A percentile compares a stretch with the other conserved stretches of the same genome.
Evolutionary conservation across 306 rosid genomes (phyloP).

Genomic region (Gleditsia sinensis): DNA sequence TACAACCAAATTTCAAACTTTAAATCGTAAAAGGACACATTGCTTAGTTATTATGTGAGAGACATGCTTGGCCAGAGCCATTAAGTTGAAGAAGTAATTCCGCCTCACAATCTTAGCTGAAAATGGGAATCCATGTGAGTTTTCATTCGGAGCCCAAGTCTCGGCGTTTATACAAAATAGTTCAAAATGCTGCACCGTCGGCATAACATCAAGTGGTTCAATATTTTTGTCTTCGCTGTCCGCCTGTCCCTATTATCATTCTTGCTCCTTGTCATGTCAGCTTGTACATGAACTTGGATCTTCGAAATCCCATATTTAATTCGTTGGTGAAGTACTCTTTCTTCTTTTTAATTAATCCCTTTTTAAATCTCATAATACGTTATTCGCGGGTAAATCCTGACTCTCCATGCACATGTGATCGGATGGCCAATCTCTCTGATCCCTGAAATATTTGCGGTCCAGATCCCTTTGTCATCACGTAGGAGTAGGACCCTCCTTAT

Average conservation of each 20-base stretch:
- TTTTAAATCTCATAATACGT: background rate
- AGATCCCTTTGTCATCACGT: constrained; percentile 34
- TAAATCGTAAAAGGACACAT: background rate
- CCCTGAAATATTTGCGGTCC: constrained; percentile 29
- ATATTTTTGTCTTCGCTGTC: background rate
- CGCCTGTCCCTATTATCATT: background rate
- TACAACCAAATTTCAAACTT: background rate
- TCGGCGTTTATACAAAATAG: background rate
- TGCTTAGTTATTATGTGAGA: background rate
- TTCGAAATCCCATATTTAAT: constrained; percentile 38
- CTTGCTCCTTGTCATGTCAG: constrained; percentile 38
- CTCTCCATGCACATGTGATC: constrained; percentile 32
- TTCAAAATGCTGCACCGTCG: background rate
- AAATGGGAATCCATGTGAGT: background rate
- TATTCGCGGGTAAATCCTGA: constrained; percentile 8
- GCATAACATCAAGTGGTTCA: background rate
- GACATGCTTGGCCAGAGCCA: background rate
- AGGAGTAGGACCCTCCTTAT: constrained; percentile 36
- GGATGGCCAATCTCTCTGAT: background rate
- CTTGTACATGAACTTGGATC: constrained; percentile 21
- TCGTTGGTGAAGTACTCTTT: background rate
- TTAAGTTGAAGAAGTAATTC: too few relatives aligned
- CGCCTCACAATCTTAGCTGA: too few relatives aligned
- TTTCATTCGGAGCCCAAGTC: background rate
- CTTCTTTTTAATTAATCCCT: background rate